Percentiles rank a stretch among this genome's conserved stretches.
These are phyloP conservation scores for Fraxinus dipetala DNA, from an alignment of 305 asterid species.

Conservation along the genomic window DNA sequence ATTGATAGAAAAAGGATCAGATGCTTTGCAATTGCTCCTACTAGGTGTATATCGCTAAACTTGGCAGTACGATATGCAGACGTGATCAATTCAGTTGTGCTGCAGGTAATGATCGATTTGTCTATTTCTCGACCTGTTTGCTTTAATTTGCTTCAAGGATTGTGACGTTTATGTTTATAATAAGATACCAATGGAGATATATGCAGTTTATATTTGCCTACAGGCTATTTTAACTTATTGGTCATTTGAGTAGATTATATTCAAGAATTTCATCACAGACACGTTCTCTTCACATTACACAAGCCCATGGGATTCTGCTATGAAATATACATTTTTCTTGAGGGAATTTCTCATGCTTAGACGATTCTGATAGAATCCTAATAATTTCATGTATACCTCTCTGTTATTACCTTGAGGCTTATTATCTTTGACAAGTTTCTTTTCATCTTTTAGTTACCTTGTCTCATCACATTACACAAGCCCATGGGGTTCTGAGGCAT, in stretches of 20 bases:
- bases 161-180: background rate
- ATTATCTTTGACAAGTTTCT: background rate
- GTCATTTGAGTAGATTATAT: background rate
- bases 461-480: background rate
- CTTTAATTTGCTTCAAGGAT: background rate
- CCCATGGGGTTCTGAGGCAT: background rate
- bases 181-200: background rate
- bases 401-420: background rate
- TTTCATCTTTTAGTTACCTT: background rate
- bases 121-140: background rate
- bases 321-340: background rate
- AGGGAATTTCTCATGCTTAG: background rate
- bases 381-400: background rate
- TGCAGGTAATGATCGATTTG: constrained; percentile 59
- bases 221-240: background rate
- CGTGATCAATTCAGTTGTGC: constrained; percentile 80
- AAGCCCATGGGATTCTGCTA: background rate
- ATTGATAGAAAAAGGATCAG: constrained; percentile 77
- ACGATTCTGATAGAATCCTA: background rate
- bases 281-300: background rate
- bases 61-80: constrained; percentile 96
- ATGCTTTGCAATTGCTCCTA: constrained; percentile 94
- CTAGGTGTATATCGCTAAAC: constrained; percentile 89
- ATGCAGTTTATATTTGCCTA: background rate
- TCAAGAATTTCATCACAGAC: background rate